These are phyloP conservation scores for Aurinia saxatilis DNA, from an alignment of 345 rosid species.

Conservation along the genomic window DNA sequence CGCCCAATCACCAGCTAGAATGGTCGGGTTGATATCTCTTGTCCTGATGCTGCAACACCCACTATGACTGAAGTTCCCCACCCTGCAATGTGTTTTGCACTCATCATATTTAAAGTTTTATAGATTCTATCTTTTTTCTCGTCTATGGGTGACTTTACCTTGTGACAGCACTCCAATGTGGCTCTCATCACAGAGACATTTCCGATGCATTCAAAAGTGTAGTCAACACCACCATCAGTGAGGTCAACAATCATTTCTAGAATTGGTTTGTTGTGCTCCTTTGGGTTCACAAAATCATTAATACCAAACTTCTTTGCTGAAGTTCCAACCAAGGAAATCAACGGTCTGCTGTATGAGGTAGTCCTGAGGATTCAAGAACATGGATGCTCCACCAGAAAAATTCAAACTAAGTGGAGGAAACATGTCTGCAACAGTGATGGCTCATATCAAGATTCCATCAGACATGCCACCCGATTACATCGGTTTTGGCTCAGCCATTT, in stretches of 20 bases:
- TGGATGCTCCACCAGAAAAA: slow-evolving; percentile 83
- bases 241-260: slow-evolving; percentile 92
- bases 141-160: slow-evolving; percentile 42
- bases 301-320: slow-evolving; percentile 69
- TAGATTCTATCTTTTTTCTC: background rate
- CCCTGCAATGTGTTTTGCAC: slow-evolving; percentile 35
- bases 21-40: slow-evolving; percentile 92
- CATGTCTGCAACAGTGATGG: slow-evolving; percentile 46
- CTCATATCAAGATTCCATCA: too few relatives aligned
- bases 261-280: slow-evolving; percentile 64
- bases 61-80: slow-evolving; percentile 98
- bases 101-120: background rate
- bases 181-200: slow-evolving; percentile 95
- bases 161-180: slow-evolving; percentile 98
- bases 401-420: slow-evolving; percentile 90
- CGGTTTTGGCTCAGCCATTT: slow-evolving; percentile 74
- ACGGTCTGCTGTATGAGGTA: slow-evolving; percentile 66
- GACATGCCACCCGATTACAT: slow-evolving; percentile 96
- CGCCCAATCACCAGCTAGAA: slow-evolving; percentile 99
- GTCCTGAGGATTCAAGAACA: slow-evolving; percentile 67
- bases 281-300: slow-evolving; percentile 90
- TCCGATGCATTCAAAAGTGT: slow-evolving; percentile 97
- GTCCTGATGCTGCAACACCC: slow-evolving; percentile 99
- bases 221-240: slow-evolving; percentile 96
- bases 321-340: slow-evolving; percentile 22